Evolutionary conservation across 2,329 filamentous ascomycete genomes (phyloP).

Genomic region (Aspergillus ochraceus): DNA sequence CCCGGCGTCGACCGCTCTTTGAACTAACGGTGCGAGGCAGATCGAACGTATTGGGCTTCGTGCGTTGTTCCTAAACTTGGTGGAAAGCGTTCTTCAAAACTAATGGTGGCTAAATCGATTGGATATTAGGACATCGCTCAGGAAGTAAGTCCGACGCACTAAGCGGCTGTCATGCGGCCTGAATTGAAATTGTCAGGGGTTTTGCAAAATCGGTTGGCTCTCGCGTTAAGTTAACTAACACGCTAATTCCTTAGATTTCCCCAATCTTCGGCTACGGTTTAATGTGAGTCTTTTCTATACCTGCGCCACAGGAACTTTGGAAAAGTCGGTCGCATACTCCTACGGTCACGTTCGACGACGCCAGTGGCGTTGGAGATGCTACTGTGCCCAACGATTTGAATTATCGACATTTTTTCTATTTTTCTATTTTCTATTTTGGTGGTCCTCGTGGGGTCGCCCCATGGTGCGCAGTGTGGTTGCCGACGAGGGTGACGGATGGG

Average conservation of each 20-base stretch:
- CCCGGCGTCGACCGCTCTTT: constrained; percentile 18
- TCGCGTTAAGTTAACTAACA: constrained; percentile 37
- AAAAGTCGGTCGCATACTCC: constrained; percentile 28
- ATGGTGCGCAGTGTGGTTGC: not conserved
- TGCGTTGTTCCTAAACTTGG: constrained; percentile 40
- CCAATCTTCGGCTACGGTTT: constrained; percentile 41
- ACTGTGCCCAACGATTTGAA: constrained; percentile 1
- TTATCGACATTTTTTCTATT: not conserved
- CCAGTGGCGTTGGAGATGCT: constrained; percentile 6
- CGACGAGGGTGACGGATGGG: not conserved
- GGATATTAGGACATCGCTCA: constrained; percentile 39
- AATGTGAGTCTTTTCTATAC: constrained; percentile 33
- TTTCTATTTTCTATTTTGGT: not conserved
- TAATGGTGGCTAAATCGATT: constrained; percentile 44
- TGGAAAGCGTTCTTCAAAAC: constrained; percentile 20
- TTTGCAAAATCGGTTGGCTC: constrained; percentile 39
- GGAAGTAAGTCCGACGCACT: constrained; percentile 34
- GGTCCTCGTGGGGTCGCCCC: not conserved
- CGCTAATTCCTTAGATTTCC: constrained; percentile 41
- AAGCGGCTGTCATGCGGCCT: constrained; percentile 34
- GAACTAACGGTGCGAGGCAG: constrained; percentile 31
- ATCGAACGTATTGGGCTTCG: constrained; percentile 60
- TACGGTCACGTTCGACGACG: constrained; percentile 35
- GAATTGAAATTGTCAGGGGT: constrained; percentile 25
- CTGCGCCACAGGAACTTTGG: constrained; percentile 24